Percentiles rank a stretch among this genome's conserved stretches.
phyloP scores from a whole-genome alignment of 75 land plant species.

The Larix kaempferi region DNA sequence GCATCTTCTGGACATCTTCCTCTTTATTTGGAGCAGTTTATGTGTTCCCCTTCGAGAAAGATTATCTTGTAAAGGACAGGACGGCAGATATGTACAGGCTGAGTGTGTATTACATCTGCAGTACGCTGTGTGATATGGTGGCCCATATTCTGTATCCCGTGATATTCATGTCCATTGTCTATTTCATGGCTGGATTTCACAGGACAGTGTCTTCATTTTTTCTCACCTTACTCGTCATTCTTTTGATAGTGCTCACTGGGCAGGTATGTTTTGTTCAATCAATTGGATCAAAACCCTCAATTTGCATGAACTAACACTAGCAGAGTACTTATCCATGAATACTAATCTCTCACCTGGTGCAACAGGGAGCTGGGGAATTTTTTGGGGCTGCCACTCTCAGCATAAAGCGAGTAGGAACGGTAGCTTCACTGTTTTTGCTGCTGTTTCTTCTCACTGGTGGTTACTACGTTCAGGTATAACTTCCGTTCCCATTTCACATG shows the following conservation, averaged over 20 bases:
- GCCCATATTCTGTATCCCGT: conserved; percentile 83
- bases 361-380: conserved; percentile 92
- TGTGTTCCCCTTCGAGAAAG: conserved; percentile 83
- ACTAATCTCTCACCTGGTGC: too few species aligned
- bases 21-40: conserved; percentile 91
- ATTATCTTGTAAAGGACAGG: conserved; percentile 76
- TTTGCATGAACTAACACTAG: too few species aligned
- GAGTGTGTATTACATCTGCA: conserved; percentile 80
- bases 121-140: conserved; percentile 83
- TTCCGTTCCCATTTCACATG: too few species aligned
- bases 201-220: conserved; percentile 59
- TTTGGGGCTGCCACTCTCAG: conserved; percentile 85
- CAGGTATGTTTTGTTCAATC: conserved; percentile 43
- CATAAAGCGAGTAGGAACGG: conserved; percentile 76
- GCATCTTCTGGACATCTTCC: conserved; percentile 95
- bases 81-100: conserved; percentile 95
- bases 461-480: conserved; percentile 91
- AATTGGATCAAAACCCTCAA: background rate
- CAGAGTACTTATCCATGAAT: background rate
- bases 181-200: conserved; percentile 92
- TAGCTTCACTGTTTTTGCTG: conserved; percentile 81
- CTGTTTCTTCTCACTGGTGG: conserved; percentile 95
- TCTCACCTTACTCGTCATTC: conserved; percentile 53
- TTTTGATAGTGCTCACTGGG: conserved; percentile 66
- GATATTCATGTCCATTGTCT: conserved; percentile 77